Conservation (phyloP, 371 early-diverging fungal genomes). For the Rhizomucor miehei region DNA sequence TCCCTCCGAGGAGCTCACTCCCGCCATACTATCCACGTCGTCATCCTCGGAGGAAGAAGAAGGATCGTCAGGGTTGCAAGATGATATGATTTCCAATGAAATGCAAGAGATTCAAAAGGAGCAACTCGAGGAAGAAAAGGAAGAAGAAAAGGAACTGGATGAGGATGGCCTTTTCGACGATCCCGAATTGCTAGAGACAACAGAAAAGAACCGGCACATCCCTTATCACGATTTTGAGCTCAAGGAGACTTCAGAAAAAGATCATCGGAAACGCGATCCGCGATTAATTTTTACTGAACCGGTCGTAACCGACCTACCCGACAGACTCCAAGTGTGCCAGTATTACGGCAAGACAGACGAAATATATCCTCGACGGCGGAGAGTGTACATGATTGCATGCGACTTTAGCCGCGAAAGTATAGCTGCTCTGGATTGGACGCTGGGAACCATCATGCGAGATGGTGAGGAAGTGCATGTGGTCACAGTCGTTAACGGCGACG, state of each 20-base stretch:
- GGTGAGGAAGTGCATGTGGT: conserved; percentile 53
- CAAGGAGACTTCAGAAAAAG: neutral
- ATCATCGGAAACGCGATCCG: neutral
- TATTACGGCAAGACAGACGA: conserved; percentile 22
- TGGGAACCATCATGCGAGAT: conserved; percentile 56
- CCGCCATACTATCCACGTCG: neutral
- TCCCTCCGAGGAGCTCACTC: no score
- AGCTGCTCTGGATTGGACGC: conserved; percentile 54
- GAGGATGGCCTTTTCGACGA: conserved; percentile 5
- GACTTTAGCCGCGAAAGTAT: conserved; percentile 45
- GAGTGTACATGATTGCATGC: conserved; percentile 36
- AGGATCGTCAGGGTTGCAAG: no score
- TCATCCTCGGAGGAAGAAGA: neutral
- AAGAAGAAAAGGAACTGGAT: conserved; percentile 6
- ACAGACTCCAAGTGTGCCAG: conserved; percentile 19
- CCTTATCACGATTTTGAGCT: conserved; percentile 7
- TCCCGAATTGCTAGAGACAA: conserved; percentile 19
- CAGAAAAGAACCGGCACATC: conserved; percentile 35
- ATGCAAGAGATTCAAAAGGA: conserved; percentile 10
- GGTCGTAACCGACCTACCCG: conserved; percentile 8
- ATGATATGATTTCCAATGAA: conserved; percentile 12
- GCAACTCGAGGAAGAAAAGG: neutral
- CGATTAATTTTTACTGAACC: conserved; percentile 24
- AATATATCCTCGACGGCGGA: conserved; percentile 1
- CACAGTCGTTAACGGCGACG: conserved; percentile 45